These are phyloP conservation scores for Taphrina wiesneri DNA, from an alignment of 1,139 yeast species.

Conservation along the genomic window DNA sequence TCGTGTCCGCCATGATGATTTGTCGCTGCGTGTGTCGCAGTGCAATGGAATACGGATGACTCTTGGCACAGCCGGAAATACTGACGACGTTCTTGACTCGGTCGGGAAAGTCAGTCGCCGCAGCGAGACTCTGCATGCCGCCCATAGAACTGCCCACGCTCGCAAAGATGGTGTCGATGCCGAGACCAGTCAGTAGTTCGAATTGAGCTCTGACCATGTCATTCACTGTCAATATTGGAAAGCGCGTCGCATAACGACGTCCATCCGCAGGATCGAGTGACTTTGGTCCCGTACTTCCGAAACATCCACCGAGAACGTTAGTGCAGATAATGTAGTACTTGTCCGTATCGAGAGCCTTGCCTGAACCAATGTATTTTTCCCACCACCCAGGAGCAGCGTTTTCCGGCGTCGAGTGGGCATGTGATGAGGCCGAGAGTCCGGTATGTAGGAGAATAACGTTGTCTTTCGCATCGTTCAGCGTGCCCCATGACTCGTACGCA, in stretches of 20 bases:
- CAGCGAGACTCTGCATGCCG: slow-evolving; percentile 92
- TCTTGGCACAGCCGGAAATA: slow-evolving; percentile 87
- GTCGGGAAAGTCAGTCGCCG: slow-evolving; percentile 63
- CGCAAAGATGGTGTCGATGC: slow-evolving; percentile 66
- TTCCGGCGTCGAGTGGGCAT: slow-evolving; percentile 78
- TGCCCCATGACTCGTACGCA: slow-evolving; percentile 93
- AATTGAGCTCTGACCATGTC: slow-evolving; percentile 93
- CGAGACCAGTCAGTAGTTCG: slow-evolving; percentile 64
- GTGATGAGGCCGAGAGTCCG: slow-evolving; percentile 90
- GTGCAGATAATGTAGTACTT: slow-evolving; percentile 83
- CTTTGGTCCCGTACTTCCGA: slow-evolving; percentile 93
- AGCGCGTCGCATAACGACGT: slow-evolving; percentile 77
- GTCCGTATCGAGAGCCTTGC: slow-evolving; percentile 72
- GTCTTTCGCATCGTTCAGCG: slow-evolving; percentile 58
- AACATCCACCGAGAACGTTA: slow-evolving; percentile 90
- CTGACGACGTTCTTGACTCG: slow-evolving; percentile 67
- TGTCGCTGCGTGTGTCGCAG: slow-evolving; percentile 91
- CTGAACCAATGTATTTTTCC: slow-evolving; percentile 91
- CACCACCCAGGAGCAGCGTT: slow-evolving; percentile 89
- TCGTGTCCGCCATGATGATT: slow-evolving; percentile 89
- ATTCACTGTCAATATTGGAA: slow-evolving; percentile 80
- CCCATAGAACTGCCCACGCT: slow-evolving; percentile 95
- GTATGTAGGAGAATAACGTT: slow-evolving; percentile 83
- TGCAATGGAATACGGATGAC: slow-evolving; percentile 92
- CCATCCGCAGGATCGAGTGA: slow-evolving; percentile 71